Conservation (phyloP, 768 basidiomycete genomes). For the Boletus vermiculosoides region DNA sequence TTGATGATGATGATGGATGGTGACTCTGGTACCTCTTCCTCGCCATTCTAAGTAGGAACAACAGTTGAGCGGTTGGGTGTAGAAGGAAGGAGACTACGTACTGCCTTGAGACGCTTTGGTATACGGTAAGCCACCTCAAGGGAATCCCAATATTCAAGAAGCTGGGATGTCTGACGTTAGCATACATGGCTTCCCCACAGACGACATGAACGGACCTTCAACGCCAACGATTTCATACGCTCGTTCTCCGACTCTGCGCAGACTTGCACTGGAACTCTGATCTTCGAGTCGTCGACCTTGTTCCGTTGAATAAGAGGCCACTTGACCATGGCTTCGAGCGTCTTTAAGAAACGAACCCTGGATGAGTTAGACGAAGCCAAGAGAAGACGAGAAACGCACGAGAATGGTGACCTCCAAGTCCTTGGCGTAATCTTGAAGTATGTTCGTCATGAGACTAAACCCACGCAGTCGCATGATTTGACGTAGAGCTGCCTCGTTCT, state of each 20-base stretch:
- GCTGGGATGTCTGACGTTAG: constrained; percentile 38
- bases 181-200: background rate
- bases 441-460: constrained; percentile 86
- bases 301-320: constrained; percentile 88
- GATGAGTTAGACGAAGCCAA: background rate
- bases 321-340: constrained; percentile 60
- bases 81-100: constrained; percentile 19
- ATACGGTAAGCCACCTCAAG: constrained; percentile 83
- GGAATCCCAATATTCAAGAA: constrained; percentile 77
- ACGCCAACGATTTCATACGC: constrained; percentile 54
- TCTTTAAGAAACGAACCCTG: constrained; percentile 34
- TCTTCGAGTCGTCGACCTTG: constrained; percentile 85
- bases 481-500: constrained; percentile 72
- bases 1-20: constrained; percentile 19
- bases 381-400: constrained; percentile 43
- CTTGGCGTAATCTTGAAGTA: constrained; percentile 71
- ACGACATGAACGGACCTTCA: constrained; percentile 48
- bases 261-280: constrained; percentile 59
- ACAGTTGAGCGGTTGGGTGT: constrained; percentile 6
- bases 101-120: constrained; percentile 63
- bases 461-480: constrained; percentile 92
- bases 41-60: constrained; percentile 26
- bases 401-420: constrained; percentile 70
- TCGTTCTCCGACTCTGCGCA: constrained; percentile 58
- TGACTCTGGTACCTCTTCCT: constrained; percentile 27